Evolutionary conservation across 2,329 filamentous ascomycete species (phyloP).

Genomic region (Aspergillus piperis): DNA sequence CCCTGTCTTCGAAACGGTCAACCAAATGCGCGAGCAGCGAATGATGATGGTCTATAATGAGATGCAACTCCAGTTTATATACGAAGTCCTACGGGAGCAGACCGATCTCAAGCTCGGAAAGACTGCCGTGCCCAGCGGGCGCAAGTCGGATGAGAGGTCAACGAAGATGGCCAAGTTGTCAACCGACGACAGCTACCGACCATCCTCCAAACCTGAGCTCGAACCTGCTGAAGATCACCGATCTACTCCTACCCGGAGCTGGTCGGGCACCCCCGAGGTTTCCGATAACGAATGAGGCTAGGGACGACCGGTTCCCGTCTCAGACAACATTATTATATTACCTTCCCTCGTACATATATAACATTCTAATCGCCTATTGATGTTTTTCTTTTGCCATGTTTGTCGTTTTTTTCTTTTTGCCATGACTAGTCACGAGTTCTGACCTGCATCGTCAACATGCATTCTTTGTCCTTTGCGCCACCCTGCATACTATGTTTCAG

Average conservation of each 20-base stretch:
- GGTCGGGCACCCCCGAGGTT: constrained; percentile 30
- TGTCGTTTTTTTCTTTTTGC: constrained; percentile 7
- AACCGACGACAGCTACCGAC: constrained; percentile 30
- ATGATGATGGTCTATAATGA: constrained; percentile 95
- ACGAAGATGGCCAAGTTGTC: constrained; percentile 40
- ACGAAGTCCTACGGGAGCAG: constrained; percentile 74
- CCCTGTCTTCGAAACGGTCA: constrained; percentile 75
- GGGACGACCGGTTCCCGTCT: neutral
- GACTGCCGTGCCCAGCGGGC: constrained; percentile 19
- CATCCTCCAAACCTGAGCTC: constrained; percentile 40
- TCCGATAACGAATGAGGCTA: constrained; percentile 34
- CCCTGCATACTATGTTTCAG: constrained; percentile 15
- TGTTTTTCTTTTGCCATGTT: constrained; percentile 9
- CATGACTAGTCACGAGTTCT: constrained; percentile 29
- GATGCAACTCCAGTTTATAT: constrained; percentile 81
- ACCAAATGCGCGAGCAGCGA: constrained; percentile 78
- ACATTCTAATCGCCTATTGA: constrained; percentile 11
- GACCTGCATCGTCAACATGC: constrained; percentile 22
- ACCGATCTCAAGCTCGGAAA: constrained; percentile 38
- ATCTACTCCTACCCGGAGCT: constrained; percentile 29
- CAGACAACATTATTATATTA: constrained; percentile 3
- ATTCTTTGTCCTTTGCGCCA: constrained; percentile 12
- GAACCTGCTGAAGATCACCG: constrained; percentile 29
- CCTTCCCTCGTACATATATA: constrained; percentile 15
- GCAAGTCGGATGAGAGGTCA: constrained; percentile 33